Evolutionary conservation across 2,329 filamentous ascomycete genomes (phyloP), one percentile per base, ranked within the genome.

Genomic region (Hirsutella thompsonii): DNA sequence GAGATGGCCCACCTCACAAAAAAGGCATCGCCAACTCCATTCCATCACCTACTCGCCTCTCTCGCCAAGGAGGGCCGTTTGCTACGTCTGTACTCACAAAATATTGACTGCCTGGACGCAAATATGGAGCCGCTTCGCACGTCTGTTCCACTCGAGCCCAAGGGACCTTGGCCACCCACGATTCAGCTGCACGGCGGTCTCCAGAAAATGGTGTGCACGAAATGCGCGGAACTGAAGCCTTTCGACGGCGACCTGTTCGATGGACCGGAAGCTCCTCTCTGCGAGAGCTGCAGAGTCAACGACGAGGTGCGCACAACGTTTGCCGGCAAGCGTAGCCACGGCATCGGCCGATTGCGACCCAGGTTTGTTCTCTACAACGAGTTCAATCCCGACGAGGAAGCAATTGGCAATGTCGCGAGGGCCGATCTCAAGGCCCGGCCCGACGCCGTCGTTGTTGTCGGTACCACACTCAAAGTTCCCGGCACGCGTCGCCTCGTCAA

Each of bases 291-390:
- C 59, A 73, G 79, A 40, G 76, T 75, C 46, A 76, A 78, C 43
- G 90, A 98, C 55, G 63, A 76, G 43, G 75, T 89, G 37, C 83
- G 92, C 52, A 84, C 82, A 14, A 70, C 72, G 4, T 70, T 79
- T 46, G 83, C 80, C 11, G 88, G 89, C 38, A 90, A 94, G 62
- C 79, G 92, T 44, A 94, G 89, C 55, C 92, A 95, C 55, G 92
- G 92, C 1, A 83, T 98, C 52, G 92, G 92, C 34, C 79, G 85
- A 46, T 67, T 98, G 47, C 79, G 92, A 19, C 92, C 92, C 19
- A 78, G 92, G 43, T 95, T 98, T 67, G 90, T 96, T 4, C 72
- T 98, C 9, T 98, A 98, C 67, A 95, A 96, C 57, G 92, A 98
- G 60, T 83, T 86, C 58, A 95, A 96, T 56, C 92, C 92, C 0